Percentiles rank a stretch among this genome's conserved stretches.
Conservation (phyloP, 164 flowering plant genomes). For the Stephania cephalantha region DNA sequence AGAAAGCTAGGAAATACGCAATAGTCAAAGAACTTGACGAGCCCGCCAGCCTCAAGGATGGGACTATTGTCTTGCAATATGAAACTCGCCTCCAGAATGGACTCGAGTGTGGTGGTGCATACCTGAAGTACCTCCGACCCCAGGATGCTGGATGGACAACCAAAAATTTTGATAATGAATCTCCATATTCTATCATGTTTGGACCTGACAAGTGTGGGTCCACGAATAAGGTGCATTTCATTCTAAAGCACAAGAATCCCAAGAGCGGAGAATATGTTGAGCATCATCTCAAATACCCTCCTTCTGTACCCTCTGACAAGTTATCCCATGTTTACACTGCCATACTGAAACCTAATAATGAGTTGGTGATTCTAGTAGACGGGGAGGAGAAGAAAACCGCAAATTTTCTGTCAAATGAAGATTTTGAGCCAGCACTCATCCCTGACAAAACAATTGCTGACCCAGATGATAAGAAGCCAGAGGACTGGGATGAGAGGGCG, state of each 20-base stretch:
- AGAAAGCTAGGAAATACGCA: constrained; percentile 86
- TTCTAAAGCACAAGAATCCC: constrained; percentile 90
- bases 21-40: constrained; percentile 84
- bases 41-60: constrained; percentile 59
- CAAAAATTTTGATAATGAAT: constrained; percentile 77
- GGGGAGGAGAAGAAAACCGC: constrained; percentile 92
- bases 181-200: constrained; percentile 95
- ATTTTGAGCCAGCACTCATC: constrained; percentile 84
- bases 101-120: constrained; percentile 98
- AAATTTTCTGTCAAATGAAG: constrained; percentile 64
- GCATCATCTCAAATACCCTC: constrained; percentile 88
- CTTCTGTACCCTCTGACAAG: constrained; percentile 86
- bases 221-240: constrained; percentile 94
- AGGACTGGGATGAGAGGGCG: constrained; percentile 97
- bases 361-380: constrained; percentile 60
- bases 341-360: constrained; percentile 68
- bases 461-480: constrained; percentile 94
- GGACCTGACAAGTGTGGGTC: constrained; percentile 97
- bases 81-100: constrained; percentile 90
- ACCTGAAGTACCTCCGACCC: constrained; percentile 88
- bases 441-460: constrained; percentile 88
- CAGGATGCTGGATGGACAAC: constrained; percentile 94
- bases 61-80: constrained; percentile 70
- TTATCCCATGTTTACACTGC: constrained; percentile 87
- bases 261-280: constrained; percentile 82